A percentile compares a stretch with the other conserved stretches of the same genome.
These are phyloP conservation scores for Conidiobolus incongruus DNA, from an alignment of 371 early-diverging fungal genomes.

Conservation along the genomic window DNA sequence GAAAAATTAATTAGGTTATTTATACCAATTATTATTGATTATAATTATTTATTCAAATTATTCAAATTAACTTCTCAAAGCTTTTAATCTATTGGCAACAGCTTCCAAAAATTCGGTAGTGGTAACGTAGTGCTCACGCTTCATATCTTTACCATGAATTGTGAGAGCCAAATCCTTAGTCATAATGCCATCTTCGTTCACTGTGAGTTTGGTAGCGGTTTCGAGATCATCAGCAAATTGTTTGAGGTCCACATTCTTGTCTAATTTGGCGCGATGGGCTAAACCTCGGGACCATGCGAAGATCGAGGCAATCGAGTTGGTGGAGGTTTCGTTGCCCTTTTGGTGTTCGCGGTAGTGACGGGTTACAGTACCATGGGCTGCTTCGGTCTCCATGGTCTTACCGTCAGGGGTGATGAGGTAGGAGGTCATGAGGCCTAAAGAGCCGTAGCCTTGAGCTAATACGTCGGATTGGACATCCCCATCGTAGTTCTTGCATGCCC, in stretches of 20 bases:
- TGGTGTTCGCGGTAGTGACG: constrained; percentile 94
- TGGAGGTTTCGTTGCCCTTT: constrained; percentile 70
- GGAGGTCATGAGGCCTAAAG: constrained; percentile 88
- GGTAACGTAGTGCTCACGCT: constrained; percentile 47
- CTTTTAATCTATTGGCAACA: constrained; percentile 37
- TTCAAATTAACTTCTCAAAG: too few species aligned
- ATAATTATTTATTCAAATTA: too few species aligned
- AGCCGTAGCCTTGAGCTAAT: constrained; percentile 83
- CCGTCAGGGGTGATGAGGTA: constrained; percentile 87
- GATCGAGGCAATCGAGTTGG: constrained; percentile 94
- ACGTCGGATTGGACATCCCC: constrained; percentile 90
- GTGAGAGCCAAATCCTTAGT: constrained; percentile 92
- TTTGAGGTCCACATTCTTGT: constrained; percentile 47
- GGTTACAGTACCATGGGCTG: constrained; percentile 93
- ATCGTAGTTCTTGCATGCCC: constrained; percentile 93
- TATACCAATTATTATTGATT: too few species aligned
- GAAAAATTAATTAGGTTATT: too few species aligned
- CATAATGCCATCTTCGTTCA: constrained; percentile 67
- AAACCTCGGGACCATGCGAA: constrained; percentile 96
- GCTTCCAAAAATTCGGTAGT: constrained; percentile 59
- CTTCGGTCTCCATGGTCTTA: constrained; percentile 86
- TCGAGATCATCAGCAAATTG: constrained; percentile 65
- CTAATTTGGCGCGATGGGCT: constrained; percentile 84
- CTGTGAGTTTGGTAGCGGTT: constrained; percentile 68
- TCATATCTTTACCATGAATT: constrained; percentile 63